Conservation (phyloP, 768 basidiomycete species). For the Sutorius australiensis region DNA sequence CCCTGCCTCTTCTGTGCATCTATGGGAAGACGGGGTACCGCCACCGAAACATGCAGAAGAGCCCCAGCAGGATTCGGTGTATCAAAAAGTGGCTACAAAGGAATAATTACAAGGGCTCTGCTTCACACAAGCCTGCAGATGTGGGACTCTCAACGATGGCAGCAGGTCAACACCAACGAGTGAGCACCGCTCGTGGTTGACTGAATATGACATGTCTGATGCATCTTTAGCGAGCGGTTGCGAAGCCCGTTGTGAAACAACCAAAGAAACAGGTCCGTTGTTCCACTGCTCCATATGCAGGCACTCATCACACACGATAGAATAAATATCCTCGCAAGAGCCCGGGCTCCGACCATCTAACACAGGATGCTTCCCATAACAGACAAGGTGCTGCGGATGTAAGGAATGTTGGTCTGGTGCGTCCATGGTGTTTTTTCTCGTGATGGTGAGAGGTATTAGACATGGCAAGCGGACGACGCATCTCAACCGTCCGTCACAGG, state of each 20-base stretch:
- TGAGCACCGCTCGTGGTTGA: not conserved
- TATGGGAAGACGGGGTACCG: too few relatives aligned
- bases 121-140: not conserved
- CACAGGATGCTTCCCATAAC: not conserved
- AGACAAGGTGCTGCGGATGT: not conserved
- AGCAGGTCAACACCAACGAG: not conserved
- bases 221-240: not conserved
- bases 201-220: not conserved
- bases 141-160: not conserved
- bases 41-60: not conserved
- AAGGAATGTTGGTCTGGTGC: not conserved
- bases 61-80: not conserved
- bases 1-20: too few relatives aligned
- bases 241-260: not conserved
- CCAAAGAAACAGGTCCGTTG: not conserved
- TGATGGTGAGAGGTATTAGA: not conserved
- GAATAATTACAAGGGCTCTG: not conserved
- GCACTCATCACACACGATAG: not conserved
- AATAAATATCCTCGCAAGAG: not conserved
- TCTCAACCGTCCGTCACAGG: not conserved
- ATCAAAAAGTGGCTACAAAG: not conserved
- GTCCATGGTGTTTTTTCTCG: not conserved
- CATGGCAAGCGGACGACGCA: not conserved
- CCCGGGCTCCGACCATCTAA: not conserved
- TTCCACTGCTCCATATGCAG: not conserved